Evolutionary conservation across 331 rosid genomes (phyloP).

Genomic region (Erythrophleum ivorense): DNA sequence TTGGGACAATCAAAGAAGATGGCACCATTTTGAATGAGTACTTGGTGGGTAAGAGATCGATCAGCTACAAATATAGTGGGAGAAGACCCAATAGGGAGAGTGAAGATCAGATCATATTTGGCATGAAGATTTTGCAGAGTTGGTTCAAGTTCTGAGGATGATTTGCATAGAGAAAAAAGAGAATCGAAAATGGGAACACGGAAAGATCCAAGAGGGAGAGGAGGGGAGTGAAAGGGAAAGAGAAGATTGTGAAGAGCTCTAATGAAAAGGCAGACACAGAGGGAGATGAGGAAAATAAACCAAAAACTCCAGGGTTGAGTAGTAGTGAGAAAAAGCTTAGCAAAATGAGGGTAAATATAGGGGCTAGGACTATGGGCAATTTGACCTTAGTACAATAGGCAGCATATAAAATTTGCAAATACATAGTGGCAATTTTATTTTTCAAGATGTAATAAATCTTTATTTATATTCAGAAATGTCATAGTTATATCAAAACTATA

Average conservation of each 20-base stretch:
- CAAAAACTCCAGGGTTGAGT: background rate
- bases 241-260: background rate
- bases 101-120: background rate
- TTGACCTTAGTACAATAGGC: no score
- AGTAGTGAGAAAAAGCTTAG: no score
- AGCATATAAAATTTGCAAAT: no score
- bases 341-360: no score
- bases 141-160: background rate
- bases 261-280: background rate
- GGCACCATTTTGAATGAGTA: background rate
- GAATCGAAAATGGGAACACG: background rate
- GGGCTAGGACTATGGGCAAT: no score
- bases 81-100: background rate
- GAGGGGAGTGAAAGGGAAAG: background rate
- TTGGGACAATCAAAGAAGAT: background rate
- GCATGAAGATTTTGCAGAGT: background rate
- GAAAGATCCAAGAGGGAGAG: background rate
- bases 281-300: background rate
- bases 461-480: no score
- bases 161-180: background rate
- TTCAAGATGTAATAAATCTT: no score
- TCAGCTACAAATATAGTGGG: background rate
- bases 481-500: no score
- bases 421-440: no score
- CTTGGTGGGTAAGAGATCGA: background rate